phyloP scores from a whole-genome alignment of 768 basidiomycete genomes.

The Pleurotus platypus region DNA sequence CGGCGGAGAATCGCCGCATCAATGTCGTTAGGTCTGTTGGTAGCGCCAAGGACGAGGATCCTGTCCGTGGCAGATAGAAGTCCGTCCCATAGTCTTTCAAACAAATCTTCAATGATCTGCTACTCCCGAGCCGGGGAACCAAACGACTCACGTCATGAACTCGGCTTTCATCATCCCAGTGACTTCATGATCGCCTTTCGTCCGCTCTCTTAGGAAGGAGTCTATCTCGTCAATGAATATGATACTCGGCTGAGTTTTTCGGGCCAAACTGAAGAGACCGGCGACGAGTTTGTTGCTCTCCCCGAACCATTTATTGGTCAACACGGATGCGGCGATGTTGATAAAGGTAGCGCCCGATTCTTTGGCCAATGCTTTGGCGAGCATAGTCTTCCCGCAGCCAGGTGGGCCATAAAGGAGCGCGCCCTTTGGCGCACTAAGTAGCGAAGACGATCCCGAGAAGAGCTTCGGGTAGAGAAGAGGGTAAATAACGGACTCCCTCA shows the following conservation, averaged over 20 bases:
- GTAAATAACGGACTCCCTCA: conserved; percentile 94
- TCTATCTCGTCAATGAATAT: conserved; percentile 99
- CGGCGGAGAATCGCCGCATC: conserved; percentile 84
- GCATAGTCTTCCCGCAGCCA: conserved; percentile 98
- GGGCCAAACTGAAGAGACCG: conserved; percentile 88
- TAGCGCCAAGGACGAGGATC: conserved; percentile 91
- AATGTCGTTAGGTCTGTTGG: conserved; percentile 92
- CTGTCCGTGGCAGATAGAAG: conserved; percentile 76
- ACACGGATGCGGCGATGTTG: conserved; percentile 71
- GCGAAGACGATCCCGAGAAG: conserved; percentile 75
- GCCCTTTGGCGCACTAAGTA: conserved; percentile 91
- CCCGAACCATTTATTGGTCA: conserved; percentile 84
- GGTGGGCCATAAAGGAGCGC: conserved; percentile 95
- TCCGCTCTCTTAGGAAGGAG: conserved; percentile 86
- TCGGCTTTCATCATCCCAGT: conserved; percentile 99
- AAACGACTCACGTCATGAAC: conserved; percentile 75
- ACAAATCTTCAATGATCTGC: not conserved
- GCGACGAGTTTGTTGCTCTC: conserved; percentile 95
- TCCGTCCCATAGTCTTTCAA: conserved; percentile 87
- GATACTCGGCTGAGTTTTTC: conserved; percentile 91
- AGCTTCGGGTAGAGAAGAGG: conserved; percentile 89
- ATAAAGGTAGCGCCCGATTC: conserved; percentile 98
- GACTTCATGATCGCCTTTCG: conserved; percentile 90
- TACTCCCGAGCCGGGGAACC: not conserved
- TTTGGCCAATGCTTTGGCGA: conserved; percentile 97